These are phyloP conservation scores for Acer yangbiense DNA, from an alignment of 345 rosid species.

Conservation along the genomic window DNA sequence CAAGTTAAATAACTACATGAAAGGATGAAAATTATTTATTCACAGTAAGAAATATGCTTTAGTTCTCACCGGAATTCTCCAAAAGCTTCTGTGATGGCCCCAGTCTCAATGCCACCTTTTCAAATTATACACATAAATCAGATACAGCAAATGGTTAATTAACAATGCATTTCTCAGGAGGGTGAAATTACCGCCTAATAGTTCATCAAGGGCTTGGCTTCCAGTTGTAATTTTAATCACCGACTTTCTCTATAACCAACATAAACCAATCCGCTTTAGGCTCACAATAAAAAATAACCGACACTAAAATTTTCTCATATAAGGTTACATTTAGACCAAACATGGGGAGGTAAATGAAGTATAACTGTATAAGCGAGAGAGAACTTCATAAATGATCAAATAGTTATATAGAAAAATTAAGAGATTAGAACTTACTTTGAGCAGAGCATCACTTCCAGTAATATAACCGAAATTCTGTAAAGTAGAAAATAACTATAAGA, in stretches of 20 bases:
- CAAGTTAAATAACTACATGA: slow-evolving; percentile 1
- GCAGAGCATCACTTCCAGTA: slow-evolving; percentile 90
- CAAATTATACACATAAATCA: slow-evolving; percentile 20
- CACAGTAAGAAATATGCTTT: not conserved
- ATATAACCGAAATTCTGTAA: slow-evolving; percentile 84
- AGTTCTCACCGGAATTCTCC: slow-evolving; percentile 80
- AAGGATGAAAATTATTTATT: slow-evolving; percentile 5
- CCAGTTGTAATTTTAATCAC: slow-evolving; percentile 89
- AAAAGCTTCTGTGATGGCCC: slow-evolving; percentile 86
- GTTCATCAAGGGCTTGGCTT: slow-evolving; percentile 93
- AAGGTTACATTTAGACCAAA: not conserved
- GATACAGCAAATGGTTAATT: not conserved
- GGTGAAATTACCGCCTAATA: slow-evolving; percentile 64
- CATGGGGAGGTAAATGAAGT: not conserved
- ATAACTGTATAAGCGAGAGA: not conserved
- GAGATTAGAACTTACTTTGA: slow-evolving; percentile 53
- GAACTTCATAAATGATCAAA: not conserved
- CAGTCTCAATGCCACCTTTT: slow-evolving; percentile 86
- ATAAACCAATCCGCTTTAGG: slow-evolving; percentile 2
- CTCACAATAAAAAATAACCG: not conserved
- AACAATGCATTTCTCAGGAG: not conserved
- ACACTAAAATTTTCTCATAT: not conserved
- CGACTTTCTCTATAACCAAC: slow-evolving; percentile 52
- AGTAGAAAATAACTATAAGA: not conserved
- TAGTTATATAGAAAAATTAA: not conserved